Conservation (phyloP, 805 yeast species). For the Suhomyces sp. region DNA sequence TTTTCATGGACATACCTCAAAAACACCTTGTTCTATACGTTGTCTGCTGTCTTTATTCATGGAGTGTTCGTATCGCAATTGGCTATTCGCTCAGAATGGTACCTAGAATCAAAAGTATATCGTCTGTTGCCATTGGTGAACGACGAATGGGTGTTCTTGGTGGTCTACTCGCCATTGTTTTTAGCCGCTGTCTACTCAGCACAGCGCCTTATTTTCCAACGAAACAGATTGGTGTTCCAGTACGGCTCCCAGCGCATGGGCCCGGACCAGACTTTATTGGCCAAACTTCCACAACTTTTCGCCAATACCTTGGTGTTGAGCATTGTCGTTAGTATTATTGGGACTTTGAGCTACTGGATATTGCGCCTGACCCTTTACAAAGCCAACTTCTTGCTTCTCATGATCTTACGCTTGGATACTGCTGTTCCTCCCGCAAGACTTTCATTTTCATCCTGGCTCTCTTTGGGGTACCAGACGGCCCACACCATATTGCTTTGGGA, state of each 20-base stretch:
- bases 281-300: slow-evolving; percentile 26
- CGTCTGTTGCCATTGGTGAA: slow-evolving; percentile 35
- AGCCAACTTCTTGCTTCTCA: slow-evolving; percentile 23
- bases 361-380: slow-evolving; percentile 43
- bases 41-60: slow-evolving; percentile 23
- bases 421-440: slow-evolving; percentile 38
- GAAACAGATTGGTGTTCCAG: slow-evolving; percentile 50
- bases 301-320: slow-evolving; percentile 38
- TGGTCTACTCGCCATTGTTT: slow-evolving; percentile 40
- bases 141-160: slow-evolving; percentile 47
- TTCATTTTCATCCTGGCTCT: slow-evolving; percentile 26
- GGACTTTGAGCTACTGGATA: slow-evolving; percentile 42
- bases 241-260: slow-evolving; percentile 39
- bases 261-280: slow-evolving; percentile 35
- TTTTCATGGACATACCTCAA: slow-evolving; percentile 16
- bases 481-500: slow-evolving; percentile 50
- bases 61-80: slow-evolving; percentile 26
- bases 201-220: slow-evolving; percentile 52
- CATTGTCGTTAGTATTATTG: slow-evolving; percentile 20
- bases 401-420: slow-evolving; percentile 36
- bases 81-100: slow-evolving; percentile 25
- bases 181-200: slow-evolving; percentile 46
- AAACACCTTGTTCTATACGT: slow-evolving; percentile 17
- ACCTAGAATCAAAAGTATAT: slow-evolving; percentile 37
- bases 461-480: slow-evolving; percentile 30